Conservation (phyloP, 345 rosid genomes). For the Linum tenue region DNA sequence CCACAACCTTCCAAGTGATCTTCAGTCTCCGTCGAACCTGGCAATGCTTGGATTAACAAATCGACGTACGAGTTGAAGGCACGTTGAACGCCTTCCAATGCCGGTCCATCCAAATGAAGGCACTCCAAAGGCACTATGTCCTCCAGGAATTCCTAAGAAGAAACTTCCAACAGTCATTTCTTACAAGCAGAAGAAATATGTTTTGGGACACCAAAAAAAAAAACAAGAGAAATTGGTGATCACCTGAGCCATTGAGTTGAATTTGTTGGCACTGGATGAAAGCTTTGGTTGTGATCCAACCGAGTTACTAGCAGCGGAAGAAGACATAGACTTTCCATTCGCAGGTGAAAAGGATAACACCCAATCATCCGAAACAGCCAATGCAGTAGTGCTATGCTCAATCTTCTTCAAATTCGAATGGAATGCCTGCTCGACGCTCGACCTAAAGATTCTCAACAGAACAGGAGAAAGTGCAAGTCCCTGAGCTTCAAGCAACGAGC, state of each 20-base stretch:
- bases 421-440: slow-evolving; percentile 56
- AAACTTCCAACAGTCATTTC: slow-evolving; percentile 2
- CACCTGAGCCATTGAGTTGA: slow-evolving; percentile 82
- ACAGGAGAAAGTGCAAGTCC: slow-evolving; percentile 80
- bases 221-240: slow-evolving; percentile 5
- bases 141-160: slow-evolving; percentile 61
- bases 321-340: slow-evolving; percentile 42
- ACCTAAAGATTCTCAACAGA: slow-evolving; percentile 57
- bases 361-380: slow-evolving; percentile 88
- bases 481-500: slow-evolving; percentile 68
- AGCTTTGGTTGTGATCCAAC: slow-evolving; percentile 51
- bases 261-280: slow-evolving; percentile 66
- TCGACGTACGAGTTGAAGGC: slow-evolving; percentile 59
- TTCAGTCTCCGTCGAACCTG: slow-evolving; percentile 63
- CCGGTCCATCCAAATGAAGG: slow-evolving; percentile 60
- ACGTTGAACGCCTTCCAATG: slow-evolving; percentile 71
- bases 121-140: slow-evolving; percentile 69
- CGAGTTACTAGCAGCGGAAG: slow-evolving; percentile 25
- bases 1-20: slow-evolving; percentile 46
- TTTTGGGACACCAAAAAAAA: background rate
- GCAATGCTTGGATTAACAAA: slow-evolving; percentile 70
- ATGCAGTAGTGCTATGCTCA: slow-evolving; percentile 66
- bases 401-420: slow-evolving; percentile 59
- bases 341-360: slow-evolving; percentile 44
- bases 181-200: background rate